Evolutionary conservation across 2,329 filamentous ascomycete genomes (phyloP), one percentile per base, ranked within the genome.

Genomic region (Boeremia lycopersici): DNA sequence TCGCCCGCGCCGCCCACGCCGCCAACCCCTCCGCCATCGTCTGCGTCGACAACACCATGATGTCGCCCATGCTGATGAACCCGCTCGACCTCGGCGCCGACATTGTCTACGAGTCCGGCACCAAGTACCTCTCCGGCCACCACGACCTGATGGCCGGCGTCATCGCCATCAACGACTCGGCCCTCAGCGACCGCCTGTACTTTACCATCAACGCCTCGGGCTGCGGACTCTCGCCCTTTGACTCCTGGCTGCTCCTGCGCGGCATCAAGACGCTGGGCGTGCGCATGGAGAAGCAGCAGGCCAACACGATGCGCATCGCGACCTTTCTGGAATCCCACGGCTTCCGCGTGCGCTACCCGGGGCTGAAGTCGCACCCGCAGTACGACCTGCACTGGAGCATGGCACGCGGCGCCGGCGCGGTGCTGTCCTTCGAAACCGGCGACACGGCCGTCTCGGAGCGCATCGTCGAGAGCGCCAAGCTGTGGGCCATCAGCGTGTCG

Each of bases 121-220:
- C 95, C 23, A 99, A 99, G 76, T 99, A 99, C 71, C 83, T 99
- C 6, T 98, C 93, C 1, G 95, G 95, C 29, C 95, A 99, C 75
- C 95, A 99, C 81, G 96, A 99, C 73, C 89, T 99, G 72, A 99
- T 99, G 95, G 95, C 95, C 9, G 95, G 96, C 60, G 92, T 99
- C 28, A 89, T 99, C 62, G 95, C 93, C 19, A 86, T 93, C 75
- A 98, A 98, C 74, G 89, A 96, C 70, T 76, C 86, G 4, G 79
- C 85, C 3, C 80, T 99, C 26, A 93, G 89, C 41, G 92, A 99
- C 68, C 91, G 89, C 71, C 86, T 99, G 64, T 99, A 89, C 80
- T 98, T 97, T 78, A 93, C 91, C 53, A 97, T 99, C 82, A 99
- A 99, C 74, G 87, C 92, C 1, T 96, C 93, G 0, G 95, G 95